These are phyloP conservation scores for Lentinus brumalis DNA, from an alignment of 768 basidiomycete species.

Conservation along the genomic window DNA sequence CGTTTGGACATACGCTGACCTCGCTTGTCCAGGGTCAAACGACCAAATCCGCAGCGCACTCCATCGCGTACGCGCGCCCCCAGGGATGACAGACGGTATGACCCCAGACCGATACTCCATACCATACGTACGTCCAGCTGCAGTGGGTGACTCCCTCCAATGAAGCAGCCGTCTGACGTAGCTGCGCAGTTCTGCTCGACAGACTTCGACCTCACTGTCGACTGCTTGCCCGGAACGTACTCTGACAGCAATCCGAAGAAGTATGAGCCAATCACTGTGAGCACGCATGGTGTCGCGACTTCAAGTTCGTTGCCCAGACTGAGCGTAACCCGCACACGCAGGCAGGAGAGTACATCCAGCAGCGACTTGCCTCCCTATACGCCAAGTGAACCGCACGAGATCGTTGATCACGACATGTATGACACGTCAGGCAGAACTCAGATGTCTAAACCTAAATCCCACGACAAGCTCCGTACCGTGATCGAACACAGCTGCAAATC, in stretches of 20 bases:
- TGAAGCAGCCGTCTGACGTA: constrained; percentile 13
- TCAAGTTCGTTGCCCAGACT: too few relatives aligned
- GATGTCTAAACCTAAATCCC: too few relatives aligned
- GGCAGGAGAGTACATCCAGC: constrained; percentile 6
- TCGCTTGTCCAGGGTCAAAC: constrained; percentile 30
- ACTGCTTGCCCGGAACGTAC: constrained; percentile 52
- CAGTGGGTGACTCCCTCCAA: neutral
- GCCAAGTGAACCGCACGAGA: too few relatives aligned
- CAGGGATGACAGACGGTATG: constrained; percentile 31
- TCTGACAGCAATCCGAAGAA: constrained; percentile 50
- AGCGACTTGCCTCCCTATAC: constrained; percentile 1
- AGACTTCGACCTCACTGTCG: constrained; percentile 34
- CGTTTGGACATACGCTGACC: too few relatives aligned
- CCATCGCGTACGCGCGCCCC: constrained; percentile 52
- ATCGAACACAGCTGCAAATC: too few relatives aligned
- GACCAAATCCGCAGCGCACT: constrained; percentile 47
- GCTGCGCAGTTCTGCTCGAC: constrained; percentile 32
- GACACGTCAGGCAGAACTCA: too few relatives aligned
- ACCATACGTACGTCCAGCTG: constrained; percentile 49
- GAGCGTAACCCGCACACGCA: neutral
- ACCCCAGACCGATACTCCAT: constrained; percentile 59
- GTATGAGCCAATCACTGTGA: constrained; percentile 46
- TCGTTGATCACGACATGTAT: too few relatives aligned
- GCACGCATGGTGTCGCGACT: neutral
- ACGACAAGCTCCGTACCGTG: too few relatives aligned